Evolutionary conservation across 306 rosid species (phyloP).

Genomic region (Phaseolus lunatus): DNA sequence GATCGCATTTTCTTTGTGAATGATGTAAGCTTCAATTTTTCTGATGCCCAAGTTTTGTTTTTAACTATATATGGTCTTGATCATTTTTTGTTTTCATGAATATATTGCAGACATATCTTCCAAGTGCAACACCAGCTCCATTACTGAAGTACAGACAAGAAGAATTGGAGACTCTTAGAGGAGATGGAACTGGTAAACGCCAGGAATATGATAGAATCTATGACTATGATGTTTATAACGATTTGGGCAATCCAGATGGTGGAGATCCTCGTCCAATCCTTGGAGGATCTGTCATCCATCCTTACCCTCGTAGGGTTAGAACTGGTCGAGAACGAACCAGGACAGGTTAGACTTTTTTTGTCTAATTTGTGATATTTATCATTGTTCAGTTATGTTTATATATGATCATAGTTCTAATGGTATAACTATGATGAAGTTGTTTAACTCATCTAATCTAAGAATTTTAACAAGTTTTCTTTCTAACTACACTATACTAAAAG

Average conservation of each 20-base stretch:
- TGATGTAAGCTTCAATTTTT: conserved; percentile 44
- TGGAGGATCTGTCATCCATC: conserved; percentile 49
- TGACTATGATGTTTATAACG: conserved; percentile 74
- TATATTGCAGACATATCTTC: conserved; percentile 62
- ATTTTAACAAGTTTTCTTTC: too few relatives aligned
- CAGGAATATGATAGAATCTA: conserved; percentile 66
- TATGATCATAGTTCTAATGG: neutral
- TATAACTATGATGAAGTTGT: too few relatives aligned
- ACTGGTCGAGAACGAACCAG: conserved; percentile 54
- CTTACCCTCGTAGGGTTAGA: conserved; percentile 79
- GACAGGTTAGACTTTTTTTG: conserved; percentile 42
- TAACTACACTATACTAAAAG: too few relatives aligned
- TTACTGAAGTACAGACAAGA: conserved; percentile 54
- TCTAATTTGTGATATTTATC: too few relatives aligned
- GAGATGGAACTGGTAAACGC: conserved; percentile 65
- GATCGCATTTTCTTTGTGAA: conserved; percentile 71
- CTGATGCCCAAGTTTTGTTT: too few relatives aligned
- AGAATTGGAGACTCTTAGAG: conserved; percentile 67
- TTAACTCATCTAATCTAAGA: neutral
- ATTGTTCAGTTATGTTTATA: too few relatives aligned
- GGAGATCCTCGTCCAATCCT: conserved; percentile 42
- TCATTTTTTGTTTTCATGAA: neutral
- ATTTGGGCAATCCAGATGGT: conserved; percentile 60
- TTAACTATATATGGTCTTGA: neutral
- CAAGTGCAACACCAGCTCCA: conserved; percentile 65